phyloP scores from a whole-genome alignment of 495 filamentous ascomycete genomes.

The Xylaria castorea region DNA sequence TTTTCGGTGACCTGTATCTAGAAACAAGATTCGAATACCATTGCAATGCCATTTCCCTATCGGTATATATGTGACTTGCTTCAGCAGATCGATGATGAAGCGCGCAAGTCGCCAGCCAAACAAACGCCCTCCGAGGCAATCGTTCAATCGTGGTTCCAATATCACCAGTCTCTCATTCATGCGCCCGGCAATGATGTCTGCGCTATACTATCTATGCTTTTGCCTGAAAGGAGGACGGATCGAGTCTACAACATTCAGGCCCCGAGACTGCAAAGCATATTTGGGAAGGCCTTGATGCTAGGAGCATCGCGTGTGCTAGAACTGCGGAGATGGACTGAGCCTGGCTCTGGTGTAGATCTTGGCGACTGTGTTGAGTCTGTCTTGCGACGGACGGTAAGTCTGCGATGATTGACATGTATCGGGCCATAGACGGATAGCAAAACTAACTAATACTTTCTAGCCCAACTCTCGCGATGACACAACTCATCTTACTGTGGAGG shows the following conservation, averaged over 20 bases:
- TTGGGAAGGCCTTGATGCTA: slow-evolving; percentile 69
- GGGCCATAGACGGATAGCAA: neutral
- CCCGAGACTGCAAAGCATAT: slow-evolving; percentile 62
- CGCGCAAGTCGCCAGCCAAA: slow-evolving; percentile 41
- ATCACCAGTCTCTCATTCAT: slow-evolving; percentile 59
- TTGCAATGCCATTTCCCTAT: slow-evolving; percentile 41
- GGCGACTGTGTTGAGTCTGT: slow-evolving; percentile 72
- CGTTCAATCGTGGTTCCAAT: slow-evolving; percentile 66
- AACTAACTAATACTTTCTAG: slow-evolving; percentile 31
- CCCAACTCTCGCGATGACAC: slow-evolving; percentile 44
- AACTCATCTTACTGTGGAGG: slow-evolving; percentile 66
- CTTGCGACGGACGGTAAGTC: slow-evolving; percentile 66
- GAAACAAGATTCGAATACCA: neutral
- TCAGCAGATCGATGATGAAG: slow-evolving; percentile 44
- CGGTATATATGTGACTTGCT: slow-evolving; percentile 44
- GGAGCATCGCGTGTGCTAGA: slow-evolving; percentile 64
- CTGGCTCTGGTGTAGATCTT: slow-evolving; percentile 66
- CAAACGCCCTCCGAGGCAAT: slow-evolving; percentile 45
- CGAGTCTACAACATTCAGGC: slow-evolving; percentile 74
- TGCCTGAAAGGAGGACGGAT: slow-evolving; percentile 77
- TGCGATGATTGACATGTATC: neutral
- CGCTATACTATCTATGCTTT: slow-evolving; percentile 72
- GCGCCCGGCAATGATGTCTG: slow-evolving; percentile 58
- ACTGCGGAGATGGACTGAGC: slow-evolving; percentile 64
- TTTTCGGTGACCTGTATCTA: neutral